Evolutionary conservation across 2,329 filamentous ascomycete species (phyloP), one percentile per base, ranked within the genome.

Genomic region (Venturia oleaginea): DNA sequence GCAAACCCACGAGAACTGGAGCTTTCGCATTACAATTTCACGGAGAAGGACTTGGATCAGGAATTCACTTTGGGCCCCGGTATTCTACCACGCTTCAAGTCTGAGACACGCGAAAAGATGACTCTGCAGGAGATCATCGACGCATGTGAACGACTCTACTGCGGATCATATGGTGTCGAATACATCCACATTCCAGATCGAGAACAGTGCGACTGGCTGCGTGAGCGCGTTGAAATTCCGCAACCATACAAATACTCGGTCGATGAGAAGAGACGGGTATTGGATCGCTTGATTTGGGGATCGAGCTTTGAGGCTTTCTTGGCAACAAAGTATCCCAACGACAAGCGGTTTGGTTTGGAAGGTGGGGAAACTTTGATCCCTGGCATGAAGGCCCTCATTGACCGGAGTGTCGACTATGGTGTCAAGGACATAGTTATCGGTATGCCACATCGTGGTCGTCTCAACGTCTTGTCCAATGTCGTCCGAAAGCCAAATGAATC

Each of bases 351-450:
- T 78, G 94, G 94, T 80, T 86, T 99, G 34, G 94, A 99, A 80
- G 94, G 94, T 75, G 96, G 92, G 74, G 94, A 99, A 79, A 93
- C 91, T 65, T 84, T 99, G 69, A 95, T 99, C 66, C 94, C 94
- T 34, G 94, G 94, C 76, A 99, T 99, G 94, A 99, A 99, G 83
- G 94, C 94, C 63, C 81, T 99, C 68, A 99, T 99, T 69, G 94
- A 99, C 78, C 90, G 94, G 73, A 97, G 92, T 74, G 94, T 99
- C 70, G 94, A 99, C 76, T 96, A 96, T 73, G 94, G 94, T 66
- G 90, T 99, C 74, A 97, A 97, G 83, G 94, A 99, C 74, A 97
- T 99, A 72, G 90, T 99, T 74, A 99, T 99, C 73, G 94, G 94
- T 73, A 99, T 99, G 94, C 94, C 94, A 69, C 94, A 99, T 78